phyloP scores from a whole-genome alignment of 306 rosid genomes.

The Myrica gale region DNA sequence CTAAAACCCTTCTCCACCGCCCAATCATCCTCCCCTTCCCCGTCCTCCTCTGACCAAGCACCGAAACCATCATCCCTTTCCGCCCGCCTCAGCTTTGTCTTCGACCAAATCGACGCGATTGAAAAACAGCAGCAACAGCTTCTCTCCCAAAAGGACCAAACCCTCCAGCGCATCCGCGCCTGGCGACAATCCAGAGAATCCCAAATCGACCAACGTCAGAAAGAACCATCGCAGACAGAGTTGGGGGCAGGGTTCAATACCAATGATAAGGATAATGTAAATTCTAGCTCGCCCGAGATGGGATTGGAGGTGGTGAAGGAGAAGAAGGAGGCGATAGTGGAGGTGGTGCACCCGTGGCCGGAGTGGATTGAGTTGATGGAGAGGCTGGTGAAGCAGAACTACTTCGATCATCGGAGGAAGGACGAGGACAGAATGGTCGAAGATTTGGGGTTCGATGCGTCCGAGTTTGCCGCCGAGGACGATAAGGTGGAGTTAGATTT shows the following conservation, averaged over 20 bases:
- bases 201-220: slow-evolving; percentile 22
- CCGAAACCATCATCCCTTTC: slow-evolving; percentile 69
- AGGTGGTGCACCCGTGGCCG: slow-evolving; percentile 93
- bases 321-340: slow-evolving; percentile 46
- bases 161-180: slow-evolving; percentile 79
- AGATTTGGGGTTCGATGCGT: slow-evolving; percentile 53
- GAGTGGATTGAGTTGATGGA: slow-evolving; percentile 95
- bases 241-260: neutral
- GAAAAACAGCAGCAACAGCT: slow-evolving; percentile 49
- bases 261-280: neutral
- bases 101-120: slow-evolving; percentile 90
- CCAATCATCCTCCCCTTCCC: slow-evolving; percentile 36
- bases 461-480: slow-evolving; percentile 17
- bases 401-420: slow-evolving; percentile 74
- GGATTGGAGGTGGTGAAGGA: slow-evolving; percentile 17
- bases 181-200: slow-evolving; percentile 72
- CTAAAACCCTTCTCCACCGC: slow-evolving; percentile 49
- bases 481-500: slow-evolving; percentile 48
- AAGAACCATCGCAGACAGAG: slow-evolving; percentile 18
- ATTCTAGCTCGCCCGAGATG: slow-evolving; percentile 10
- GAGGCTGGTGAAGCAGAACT: slow-evolving; percentile 83
- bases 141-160: slow-evolving; percentile 73
- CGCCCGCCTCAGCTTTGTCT: slow-evolving; percentile 82
- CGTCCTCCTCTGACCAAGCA: slow-evolving; percentile 32
- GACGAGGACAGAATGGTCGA: slow-evolving; percentile 75